Conservation (phyloP, 495 filamentous ascomycete genomes). For the Penicillium roqueforti region DNA sequence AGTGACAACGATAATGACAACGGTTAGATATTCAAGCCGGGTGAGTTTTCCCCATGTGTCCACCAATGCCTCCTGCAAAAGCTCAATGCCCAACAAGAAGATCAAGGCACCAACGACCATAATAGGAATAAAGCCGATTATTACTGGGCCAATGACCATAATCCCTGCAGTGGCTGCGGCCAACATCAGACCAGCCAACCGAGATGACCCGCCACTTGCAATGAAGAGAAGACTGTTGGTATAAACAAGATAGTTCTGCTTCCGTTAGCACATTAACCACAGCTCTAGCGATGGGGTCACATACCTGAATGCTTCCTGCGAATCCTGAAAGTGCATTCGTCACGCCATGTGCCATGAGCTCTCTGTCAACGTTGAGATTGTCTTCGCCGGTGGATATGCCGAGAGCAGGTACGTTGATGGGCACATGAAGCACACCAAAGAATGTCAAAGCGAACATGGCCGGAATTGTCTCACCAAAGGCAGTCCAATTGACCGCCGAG, state of each 20-base stretch:
- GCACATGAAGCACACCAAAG: conserved; percentile 94
- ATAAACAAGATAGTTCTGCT: conserved; percentile 88
- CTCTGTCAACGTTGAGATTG: conserved; percentile 82
- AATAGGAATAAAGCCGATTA: conserved; percentile 91
- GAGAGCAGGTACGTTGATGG: conserved; percentile 93
- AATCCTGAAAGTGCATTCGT: conserved; percentile 88
- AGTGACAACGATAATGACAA: conserved; percentile 85
- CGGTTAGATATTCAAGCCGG: conserved; percentile 82
- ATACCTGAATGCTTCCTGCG: conserved; percentile 79
- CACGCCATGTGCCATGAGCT: conserved; percentile 87
- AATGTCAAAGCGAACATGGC: conserved; percentile 98
- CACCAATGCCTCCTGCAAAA: conserved; percentile 81
- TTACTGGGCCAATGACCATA: conserved; percentile 75
- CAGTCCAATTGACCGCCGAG: conserved; percentile 69
- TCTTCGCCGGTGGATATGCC: conserved; percentile 87
- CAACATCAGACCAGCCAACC: conserved; percentile 81
- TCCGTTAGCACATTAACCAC: conserved; percentile 6
- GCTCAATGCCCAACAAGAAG: conserved; percentile 86
- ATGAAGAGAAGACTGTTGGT: conserved; percentile 96
- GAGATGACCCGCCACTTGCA: conserved; percentile 78
- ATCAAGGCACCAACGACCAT: conserved; percentile 96
- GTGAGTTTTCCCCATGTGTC: conserved; percentile 84
- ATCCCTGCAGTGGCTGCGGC: conserved; percentile 75
- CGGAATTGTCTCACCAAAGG: conserved; percentile 74
- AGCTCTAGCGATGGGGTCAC: neutral